Evolutionary conservation across 2,329 filamentous ascomycete species (phyloP), one percentile per base, ranked within the genome.

Genomic region (Diaporthe sp.): DNA sequence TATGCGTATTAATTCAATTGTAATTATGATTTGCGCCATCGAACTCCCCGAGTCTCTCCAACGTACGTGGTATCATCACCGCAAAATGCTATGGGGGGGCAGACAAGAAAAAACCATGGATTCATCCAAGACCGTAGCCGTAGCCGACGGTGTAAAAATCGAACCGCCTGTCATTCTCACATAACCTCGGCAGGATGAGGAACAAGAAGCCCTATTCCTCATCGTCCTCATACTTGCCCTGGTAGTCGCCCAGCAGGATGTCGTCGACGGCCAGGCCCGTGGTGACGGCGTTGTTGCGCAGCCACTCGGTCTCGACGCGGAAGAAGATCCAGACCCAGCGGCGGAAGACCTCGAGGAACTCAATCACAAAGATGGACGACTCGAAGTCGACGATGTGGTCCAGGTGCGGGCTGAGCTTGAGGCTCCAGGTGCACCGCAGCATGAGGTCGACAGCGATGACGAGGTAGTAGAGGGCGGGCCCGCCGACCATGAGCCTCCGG

Each of bases 241-340:
- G 88, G 80, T 92, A 93, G 79, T 96, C 92, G 17, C 92, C 92
- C 44, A 97, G 86, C 68, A 96, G 84, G 71, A 97, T 91, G 81
- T 96, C 94, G 78, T 94, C 92, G 81, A 89, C 79, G 80, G 88
- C 81, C 82, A 92, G 77, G 82, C 91, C 83, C 83, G 87, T 73
- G 87, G 88, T 89, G 72, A 81, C 81, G 19, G 84, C 85, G 25
- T 70, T 70, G 77, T 84, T 88, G 84, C 91, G 87, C 83, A 94
- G 90, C 94, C 94, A 98, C 86, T 99, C 97, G 30, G 95, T 96
- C 87, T 99, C 97, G 53, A 97, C 92, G 13, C 97, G 91, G 84
- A 98, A 94, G 84, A 98, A 98, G 73, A 98, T 95, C 97, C 97
- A 99, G 75, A 98, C 89, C 95, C 96, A 98, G 73, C 97, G 89